Conservation (phyloP, 768 basidiomycete species). For the Coprinopsis strossmayeri region DNA sequence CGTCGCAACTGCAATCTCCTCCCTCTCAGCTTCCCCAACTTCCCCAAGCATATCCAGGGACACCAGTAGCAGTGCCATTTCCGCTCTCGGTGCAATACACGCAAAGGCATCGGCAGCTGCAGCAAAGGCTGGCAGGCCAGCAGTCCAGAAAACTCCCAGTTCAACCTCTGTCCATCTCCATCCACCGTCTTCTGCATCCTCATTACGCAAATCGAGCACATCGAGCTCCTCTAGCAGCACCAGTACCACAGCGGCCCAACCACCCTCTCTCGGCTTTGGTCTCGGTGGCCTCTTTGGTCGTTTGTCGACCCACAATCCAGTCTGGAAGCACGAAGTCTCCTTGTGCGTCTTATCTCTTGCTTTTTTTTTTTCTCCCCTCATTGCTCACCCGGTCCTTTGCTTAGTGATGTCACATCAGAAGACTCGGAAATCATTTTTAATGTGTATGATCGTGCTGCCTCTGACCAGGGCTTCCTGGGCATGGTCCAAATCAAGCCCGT, state of each 20-base stretch:
- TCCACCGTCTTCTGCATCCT: conserved; percentile 26
- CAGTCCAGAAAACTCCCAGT: conserved; percentile 24
- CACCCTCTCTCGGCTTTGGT: conserved; percentile 26
- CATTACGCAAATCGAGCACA: conserved; percentile 25
- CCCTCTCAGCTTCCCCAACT: conserved; percentile 18
- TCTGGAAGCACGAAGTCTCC: conserved; percentile 98
- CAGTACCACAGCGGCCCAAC: conserved; percentile 2
- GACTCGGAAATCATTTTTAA: conserved; percentile 79
- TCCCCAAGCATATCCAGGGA: conserved; percentile 32
- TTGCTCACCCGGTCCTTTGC: conserved; percentile 6
- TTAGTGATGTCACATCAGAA: conserved; percentile 85
- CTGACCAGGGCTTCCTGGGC: conserved; percentile 86
- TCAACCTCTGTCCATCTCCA: conserved; percentile 27
- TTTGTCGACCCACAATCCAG: conserved; percentile 77
- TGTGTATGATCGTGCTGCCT: conserved; percentile 82
- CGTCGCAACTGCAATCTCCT: conserved; percentile 51
- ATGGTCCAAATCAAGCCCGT: conserved; percentile 87
- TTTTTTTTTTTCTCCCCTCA: no score
- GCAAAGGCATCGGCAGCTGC: conserved; percentile 25
- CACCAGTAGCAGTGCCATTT: conserved; percentile 39
- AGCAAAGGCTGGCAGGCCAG: conserved; percentile 27
- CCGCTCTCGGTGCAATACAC: conserved; percentile 59
- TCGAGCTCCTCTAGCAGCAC: conserved; percentile 21
- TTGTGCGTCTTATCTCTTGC: conserved; percentile 79
- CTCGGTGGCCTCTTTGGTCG: conserved; percentile 51